Evolutionary conservation across 2,329 filamentous ascomycete genomes (phyloP).

Genomic region (Thelonectria blattea): DNA sequence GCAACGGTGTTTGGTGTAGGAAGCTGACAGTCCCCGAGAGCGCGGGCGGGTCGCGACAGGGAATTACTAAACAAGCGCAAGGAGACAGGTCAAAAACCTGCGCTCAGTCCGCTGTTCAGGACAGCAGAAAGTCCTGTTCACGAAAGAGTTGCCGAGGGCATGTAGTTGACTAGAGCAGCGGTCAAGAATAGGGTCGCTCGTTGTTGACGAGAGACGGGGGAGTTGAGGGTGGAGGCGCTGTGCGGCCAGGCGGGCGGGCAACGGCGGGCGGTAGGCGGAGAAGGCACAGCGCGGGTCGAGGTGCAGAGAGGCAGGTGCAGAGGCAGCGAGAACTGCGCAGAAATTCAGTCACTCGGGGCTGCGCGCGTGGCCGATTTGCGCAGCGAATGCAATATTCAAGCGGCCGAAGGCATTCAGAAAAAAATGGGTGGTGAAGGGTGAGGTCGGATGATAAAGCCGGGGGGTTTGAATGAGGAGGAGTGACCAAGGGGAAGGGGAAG

Average conservation of each 20-base stretch:
- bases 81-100: conserved; percentile 15
- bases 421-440: conserved; percentile 22
- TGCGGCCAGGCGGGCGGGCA: conserved; percentile 20
- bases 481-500: conserved; percentile 27
- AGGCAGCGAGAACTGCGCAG: conserved; percentile 23
- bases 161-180: conserved; percentile 35
- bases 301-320: conserved; percentile 2
- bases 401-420: conserved; percentile 25
- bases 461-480: conserved; percentile 23
- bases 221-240: conserved; percentile 31
- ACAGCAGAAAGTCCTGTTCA: conserved; percentile 30
- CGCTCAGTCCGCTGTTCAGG: conserved; percentile 24
- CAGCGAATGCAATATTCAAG: conserved; percentile 18
- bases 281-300: conserved; percentile 3
- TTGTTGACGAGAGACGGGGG: conserved; percentile 30
- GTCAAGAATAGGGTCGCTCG: conserved; percentile 30
- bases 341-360: conserved; percentile 20
- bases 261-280: conserved; percentile 20
- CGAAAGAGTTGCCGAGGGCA: conserved; percentile 26
- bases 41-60: conserved; percentile 3
- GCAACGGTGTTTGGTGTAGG: conserved; percentile 12
- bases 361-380: conserved; percentile 17
- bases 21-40: conserved; percentile 2
- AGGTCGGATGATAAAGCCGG: conserved; percentile 29
- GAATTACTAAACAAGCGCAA: neutral